phyloP scores from a whole-genome alignment of 1,284 basidiomycete genomes.

The Malassezia arunalokei region DNA sequence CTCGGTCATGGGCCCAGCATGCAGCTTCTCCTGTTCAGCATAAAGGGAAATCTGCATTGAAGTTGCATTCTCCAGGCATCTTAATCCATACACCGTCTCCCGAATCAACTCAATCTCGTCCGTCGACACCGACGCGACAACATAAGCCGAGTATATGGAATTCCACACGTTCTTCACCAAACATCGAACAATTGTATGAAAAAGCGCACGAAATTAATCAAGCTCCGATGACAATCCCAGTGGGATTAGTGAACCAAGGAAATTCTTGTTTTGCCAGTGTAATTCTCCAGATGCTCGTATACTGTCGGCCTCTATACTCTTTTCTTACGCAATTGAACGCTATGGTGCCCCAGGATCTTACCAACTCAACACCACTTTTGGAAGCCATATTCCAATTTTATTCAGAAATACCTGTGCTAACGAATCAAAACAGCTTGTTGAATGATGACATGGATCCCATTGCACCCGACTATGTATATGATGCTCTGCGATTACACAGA shows the following conservation, averaged over 20 bases:
- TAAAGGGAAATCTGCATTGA: background rate
- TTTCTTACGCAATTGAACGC: conserved; percentile 64
- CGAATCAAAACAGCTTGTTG: background rate
- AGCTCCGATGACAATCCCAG: conserved; percentile 54
- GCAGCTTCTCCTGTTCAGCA: background rate
- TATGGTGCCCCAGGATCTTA: conserved; percentile 49
- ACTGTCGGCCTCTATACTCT: conserved; percentile 71
- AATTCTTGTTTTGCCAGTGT: conserved; percentile 98
- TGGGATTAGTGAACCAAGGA: conserved; percentile 83
- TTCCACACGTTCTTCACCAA: background rate
- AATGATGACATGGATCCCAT: conserved; percentile 53
- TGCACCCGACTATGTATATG: conserved; percentile 77
- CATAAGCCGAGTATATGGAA: background rate
- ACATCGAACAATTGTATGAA: conserved; percentile 6
- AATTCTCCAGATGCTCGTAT: conserved; percentile 75
- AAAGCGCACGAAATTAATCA: conserved; percentile 22
- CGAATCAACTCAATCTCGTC: background rate
- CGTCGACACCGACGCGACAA: background rate
- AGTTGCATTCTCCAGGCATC: background rate
- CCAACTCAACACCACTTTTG: conserved; percentile 60
- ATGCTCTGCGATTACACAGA: conserved; percentile 88
- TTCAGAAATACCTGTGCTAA: conserved; percentile 18
- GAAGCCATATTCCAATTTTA: conserved; percentile 54
- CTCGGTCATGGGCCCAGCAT: conserved; percentile 6
- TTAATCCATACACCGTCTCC: background rate